Percentiles rank a stretch among this genome's conserved stretches.
phyloP scores from a whole-genome alignment of 495 filamentous ascomycete species.

The Neurospora sp. region DNA sequence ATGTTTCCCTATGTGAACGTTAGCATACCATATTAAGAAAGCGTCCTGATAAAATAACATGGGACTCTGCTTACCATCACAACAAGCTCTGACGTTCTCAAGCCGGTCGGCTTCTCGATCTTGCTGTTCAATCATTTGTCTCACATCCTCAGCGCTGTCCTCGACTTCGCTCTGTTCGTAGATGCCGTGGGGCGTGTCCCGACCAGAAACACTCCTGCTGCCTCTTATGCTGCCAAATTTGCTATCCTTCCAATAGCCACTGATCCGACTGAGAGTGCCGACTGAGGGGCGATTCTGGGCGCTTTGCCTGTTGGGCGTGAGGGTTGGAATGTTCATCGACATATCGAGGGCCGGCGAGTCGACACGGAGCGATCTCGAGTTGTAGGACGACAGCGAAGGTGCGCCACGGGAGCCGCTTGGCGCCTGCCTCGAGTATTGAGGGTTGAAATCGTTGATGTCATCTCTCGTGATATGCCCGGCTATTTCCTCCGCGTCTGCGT shows the following conservation, averaged over 20 bases:
- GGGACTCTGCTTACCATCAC: slow-evolving; percentile 65
- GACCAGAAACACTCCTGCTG: slow-evolving; percentile 30
- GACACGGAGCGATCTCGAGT: slow-evolving; percentile 58
- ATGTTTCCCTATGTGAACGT: slow-evolving; percentile 54
- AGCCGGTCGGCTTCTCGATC: slow-evolving; percentile 65
- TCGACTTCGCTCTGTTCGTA: slow-evolving; percentile 62
- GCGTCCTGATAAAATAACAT: background rate
- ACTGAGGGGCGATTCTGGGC: slow-evolving; percentile 18
- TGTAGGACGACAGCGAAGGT: slow-evolving; percentile 73
- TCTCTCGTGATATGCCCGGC: slow-evolving; percentile 52
- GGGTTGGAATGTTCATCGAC: slow-evolving; percentile 33
- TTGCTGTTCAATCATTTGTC: slow-evolving; percentile 62
- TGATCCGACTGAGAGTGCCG: slow-evolving; percentile 33
- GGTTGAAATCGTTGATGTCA: slow-evolving; percentile 87
- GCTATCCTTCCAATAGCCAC: slow-evolving; percentile 37
- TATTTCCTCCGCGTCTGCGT: slow-evolving; percentile 48
- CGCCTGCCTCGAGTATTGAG: slow-evolving; percentile 45
- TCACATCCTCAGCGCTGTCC: slow-evolving; percentile 72
- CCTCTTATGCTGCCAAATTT: slow-evolving; percentile 34
- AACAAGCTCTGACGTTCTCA: slow-evolving; percentile 94
- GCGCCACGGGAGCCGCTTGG: slow-evolving; percentile 35
- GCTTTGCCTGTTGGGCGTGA: slow-evolving; percentile 34
- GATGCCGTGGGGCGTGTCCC: slow-evolving; percentile 38
- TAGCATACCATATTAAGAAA: slow-evolving; percentile 7
- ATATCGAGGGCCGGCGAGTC: slow-evolving; percentile 40